Conservation (phyloP, 2,329 filamentous ascomycete genomes). For the Arthrobotrys iridis region DNA sequence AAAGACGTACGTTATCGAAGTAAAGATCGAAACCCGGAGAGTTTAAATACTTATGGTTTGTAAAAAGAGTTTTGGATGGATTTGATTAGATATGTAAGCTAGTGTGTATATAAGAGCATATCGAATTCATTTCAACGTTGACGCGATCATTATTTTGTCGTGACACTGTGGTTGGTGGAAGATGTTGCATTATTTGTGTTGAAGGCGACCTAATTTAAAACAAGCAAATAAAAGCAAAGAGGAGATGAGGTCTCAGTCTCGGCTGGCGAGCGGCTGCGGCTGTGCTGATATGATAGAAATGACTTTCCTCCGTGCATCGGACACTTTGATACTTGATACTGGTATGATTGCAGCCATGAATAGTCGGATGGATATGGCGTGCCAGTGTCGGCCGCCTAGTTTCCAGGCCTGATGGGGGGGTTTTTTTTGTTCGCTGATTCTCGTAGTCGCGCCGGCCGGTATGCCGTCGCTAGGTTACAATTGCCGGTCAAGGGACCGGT, state of each 20-base stretch:
- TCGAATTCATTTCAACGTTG: no score
- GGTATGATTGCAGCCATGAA: constrained; percentile 16
- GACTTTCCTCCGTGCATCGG: not conserved
- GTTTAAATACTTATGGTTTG: no score
- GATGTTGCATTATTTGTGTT: constrained; percentile 3
- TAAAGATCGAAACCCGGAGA: not conserved
- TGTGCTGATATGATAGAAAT: constrained; percentile 17
- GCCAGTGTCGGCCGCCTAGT: not conserved
- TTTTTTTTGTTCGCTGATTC: not conserved
- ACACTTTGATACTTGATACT: constrained; percentile 20
- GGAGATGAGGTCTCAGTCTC: not conserved
- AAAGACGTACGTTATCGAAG: not conserved
- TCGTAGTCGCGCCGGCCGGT: constrained; percentile 42
- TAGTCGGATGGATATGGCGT: not conserved
- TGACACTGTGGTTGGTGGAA: no score
- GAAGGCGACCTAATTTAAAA: not conserved
- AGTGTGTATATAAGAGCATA: no score
- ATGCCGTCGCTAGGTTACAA: constrained; percentile 20
- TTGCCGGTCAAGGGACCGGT: constrained; percentile 11
- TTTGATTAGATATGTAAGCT: no score
- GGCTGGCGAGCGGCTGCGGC: constrained; percentile 11
- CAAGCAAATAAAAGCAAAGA: not conserved
- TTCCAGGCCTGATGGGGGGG: not conserved
- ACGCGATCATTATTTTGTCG: no score
- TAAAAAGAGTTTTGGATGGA: no score